Evolutionary conservation across 2,329 filamentous ascomycete species (phyloP), one percentile per base, ranked within the genome.

Genomic region (Sporothrix globosa): DNA sequence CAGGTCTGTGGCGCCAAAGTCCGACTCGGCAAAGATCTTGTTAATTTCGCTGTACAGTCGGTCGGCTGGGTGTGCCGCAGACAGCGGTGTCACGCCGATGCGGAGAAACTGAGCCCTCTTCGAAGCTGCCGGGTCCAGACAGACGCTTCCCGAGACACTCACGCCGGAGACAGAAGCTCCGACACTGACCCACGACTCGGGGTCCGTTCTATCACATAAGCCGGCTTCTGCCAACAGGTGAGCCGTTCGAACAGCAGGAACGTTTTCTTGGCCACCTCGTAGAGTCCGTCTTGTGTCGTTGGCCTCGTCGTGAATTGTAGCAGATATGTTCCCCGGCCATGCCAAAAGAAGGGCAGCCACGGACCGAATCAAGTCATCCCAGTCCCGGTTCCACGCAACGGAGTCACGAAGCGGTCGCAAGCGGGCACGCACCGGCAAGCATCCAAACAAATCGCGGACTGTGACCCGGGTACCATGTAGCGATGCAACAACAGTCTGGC

Each of bases 361-460:
- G 6, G 83, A 80, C 66, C 82, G 84, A 72, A 87, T 85, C 19
- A 97, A 80, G 0, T 79, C 79, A 39, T 88, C 85, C 88, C 92
- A 95, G 68, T 91, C 85, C 73, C 85, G 90, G 24, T 85, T 79
- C 70, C 70, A 69, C 7, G 65, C 65, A 4, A 54, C 10, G 0
- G 66, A n/a, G 2, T 11, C 53, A 5, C 53, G 10, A 63, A 89
- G 82, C 0, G 87, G 87, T 73, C 93, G 87, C 75, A 93, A 91
- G 77, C 96, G 97, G 34, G 96, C 90, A 17, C 95, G 89, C 14
- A 97, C 95, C 0, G 95, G 93, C 87, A 97, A 92, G 71, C 90
- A 91, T 0, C 94, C 93, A 79, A 97, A 98, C 0, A 97, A 82
- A 77, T 97, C 90, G 70, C 90, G 87, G 6, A 97, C 90, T 0